These are phyloP conservation scores for Talaromyces sp. DNA, from an alignment of 2,329 filamentous ascomycete species.

Conservation along the genomic window DNA sequence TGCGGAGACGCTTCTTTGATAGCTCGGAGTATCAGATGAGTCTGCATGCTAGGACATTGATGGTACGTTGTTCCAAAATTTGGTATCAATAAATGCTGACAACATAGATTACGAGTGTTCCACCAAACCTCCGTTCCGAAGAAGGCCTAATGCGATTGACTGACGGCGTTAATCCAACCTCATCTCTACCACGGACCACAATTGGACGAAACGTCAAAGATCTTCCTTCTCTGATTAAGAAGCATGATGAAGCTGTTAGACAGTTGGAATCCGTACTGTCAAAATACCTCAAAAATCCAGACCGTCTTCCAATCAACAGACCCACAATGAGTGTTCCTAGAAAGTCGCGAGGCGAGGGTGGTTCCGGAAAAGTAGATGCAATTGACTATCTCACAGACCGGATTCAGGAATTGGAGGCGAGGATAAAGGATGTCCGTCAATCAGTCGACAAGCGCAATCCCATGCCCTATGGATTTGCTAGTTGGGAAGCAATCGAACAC, in stretches of 20 bases:
- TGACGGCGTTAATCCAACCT: conserved; percentile 73
- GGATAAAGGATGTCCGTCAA: conserved; percentile 78
- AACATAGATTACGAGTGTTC: conserved; percentile 73
- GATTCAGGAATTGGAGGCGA: conserved; percentile 75
- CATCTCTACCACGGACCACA: conserved; percentile 73
- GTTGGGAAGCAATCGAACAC: conserved; percentile 82
- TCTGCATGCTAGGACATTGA: conserved; percentile 67
- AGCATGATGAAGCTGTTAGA: conserved; percentile 77
- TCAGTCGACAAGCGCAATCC: conserved; percentile 83
- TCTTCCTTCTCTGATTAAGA: conserved; percentile 76
- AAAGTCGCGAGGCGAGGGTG: conserved; percentile 32
- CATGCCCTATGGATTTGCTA: conserved; percentile 90
- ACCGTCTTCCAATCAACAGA: conserved; percentile 70
- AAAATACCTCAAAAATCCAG: conserved; percentile 85
- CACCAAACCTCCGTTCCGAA: conserved; percentile 70
- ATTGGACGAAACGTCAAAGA: conserved; percentile 91
- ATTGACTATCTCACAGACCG: conserved; percentile 88
- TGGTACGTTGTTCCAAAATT: conserved; percentile 40
- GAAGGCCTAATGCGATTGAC: conserved; percentile 84
- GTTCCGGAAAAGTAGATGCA: conserved; percentile 76
- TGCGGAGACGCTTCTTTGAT: conserved; percentile 78
- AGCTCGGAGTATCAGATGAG: conserved; percentile 84
- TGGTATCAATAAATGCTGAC: neutral
- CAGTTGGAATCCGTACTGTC: conserved; percentile 79
- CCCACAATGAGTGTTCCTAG: conserved; percentile 69